Conservation (phyloP, 495 filamentous ascomycete genomes). For the Articulospora tetracladia region DNA sequence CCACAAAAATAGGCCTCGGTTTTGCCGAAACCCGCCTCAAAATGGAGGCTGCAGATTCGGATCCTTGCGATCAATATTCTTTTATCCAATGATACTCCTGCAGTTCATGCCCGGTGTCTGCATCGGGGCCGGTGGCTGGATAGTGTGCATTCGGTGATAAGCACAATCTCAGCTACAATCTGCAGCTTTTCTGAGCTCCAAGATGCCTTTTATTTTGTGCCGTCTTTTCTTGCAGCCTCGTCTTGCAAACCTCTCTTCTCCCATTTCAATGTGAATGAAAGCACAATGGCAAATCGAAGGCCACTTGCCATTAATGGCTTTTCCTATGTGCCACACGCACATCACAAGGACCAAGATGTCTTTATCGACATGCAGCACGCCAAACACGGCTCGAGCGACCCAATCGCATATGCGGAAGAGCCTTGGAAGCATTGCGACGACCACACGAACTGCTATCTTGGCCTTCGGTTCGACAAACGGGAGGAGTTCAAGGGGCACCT, state of each 20-base stretch:
- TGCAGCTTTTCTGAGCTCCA: not conserved
- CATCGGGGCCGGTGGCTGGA: not conserved
- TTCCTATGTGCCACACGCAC: not conserved
- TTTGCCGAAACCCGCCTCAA: not conserved
- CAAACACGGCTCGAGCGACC: not conserved
- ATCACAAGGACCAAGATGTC: slow-evolving; percentile 6
- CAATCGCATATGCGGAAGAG: not conserved
- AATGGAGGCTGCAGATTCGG: not conserved
- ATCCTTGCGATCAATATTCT: not conserved
- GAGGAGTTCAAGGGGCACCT: not conserved
- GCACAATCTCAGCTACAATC: not conserved
- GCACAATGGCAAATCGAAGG: not conserved
- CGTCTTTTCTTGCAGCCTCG: not conserved
- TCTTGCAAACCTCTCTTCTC: not conserved
- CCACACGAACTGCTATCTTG: slow-evolving; percentile 5
- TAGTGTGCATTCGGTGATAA: not conserved
- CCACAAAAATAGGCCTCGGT: not conserved
- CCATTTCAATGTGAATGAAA: not conserved
- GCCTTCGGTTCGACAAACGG: slow-evolving; percentile 6
- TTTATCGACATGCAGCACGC: slow-evolving; percentile 11
- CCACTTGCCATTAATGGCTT: not conserved
- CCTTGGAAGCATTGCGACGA: slow-evolving; percentile 10
- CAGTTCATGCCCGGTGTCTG: not conserved
- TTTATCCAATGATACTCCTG: not conserved
- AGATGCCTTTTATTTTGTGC: not conserved